These are phyloP conservation scores for Exophiala sp. DNA, from an alignment of 2,329 filamentous ascomycete species.

Conservation along the genomic window DNA sequence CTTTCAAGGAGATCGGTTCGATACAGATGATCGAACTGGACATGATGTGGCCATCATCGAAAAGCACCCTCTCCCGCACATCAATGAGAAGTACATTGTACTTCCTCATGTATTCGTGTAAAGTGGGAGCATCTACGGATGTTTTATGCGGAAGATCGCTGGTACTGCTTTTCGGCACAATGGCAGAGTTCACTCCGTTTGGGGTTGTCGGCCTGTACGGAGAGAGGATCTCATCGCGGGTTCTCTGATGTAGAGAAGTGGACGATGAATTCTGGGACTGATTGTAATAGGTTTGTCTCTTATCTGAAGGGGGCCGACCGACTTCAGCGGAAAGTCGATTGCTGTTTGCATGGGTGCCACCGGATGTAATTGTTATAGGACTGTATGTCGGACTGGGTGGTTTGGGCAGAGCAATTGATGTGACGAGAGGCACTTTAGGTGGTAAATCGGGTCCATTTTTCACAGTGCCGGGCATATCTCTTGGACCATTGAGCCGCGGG, in stretches of 20 bases:
- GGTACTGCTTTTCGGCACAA: conserved; percentile 40
- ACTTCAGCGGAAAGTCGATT: conserved; percentile 40
- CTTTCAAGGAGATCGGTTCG: conserved; percentile 70
- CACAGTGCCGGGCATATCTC: conserved; percentile 35
- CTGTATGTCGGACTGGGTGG: conserved; percentile 46
- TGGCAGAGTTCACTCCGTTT: conserved; percentile 36
- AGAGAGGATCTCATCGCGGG: conserved; percentile 33
- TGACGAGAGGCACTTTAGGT: conserved; percentile 38
- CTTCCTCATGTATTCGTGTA: conserved; percentile 62
- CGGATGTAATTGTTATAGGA: conserved; percentile 40
- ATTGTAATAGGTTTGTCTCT: conserved; percentile 32
- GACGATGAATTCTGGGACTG: conserved; percentile 34
- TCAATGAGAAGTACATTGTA: conserved; percentile 77
- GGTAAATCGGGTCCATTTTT: conserved; percentile 34
- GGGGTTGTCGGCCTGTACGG: conserved; percentile 43
- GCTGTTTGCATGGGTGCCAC: conserved; percentile 36
- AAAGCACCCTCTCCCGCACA: conserved; percentile 70
- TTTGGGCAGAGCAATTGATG: conserved; percentile 39
- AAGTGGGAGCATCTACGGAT: conserved; percentile 62
- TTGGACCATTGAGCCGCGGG: conserved; percentile 38
- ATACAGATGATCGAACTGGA: conserved; percentile 80
- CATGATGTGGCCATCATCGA: conserved; percentile 84
- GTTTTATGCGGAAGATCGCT: conserved; percentile 49
- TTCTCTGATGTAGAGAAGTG: conserved; percentile 34
- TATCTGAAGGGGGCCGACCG: conserved; percentile 32